These are phyloP conservation scores for Saccharomycopsis javanensis DNA, from an alignment of 805 yeast genomes.

Conservation along the genomic window DNA sequence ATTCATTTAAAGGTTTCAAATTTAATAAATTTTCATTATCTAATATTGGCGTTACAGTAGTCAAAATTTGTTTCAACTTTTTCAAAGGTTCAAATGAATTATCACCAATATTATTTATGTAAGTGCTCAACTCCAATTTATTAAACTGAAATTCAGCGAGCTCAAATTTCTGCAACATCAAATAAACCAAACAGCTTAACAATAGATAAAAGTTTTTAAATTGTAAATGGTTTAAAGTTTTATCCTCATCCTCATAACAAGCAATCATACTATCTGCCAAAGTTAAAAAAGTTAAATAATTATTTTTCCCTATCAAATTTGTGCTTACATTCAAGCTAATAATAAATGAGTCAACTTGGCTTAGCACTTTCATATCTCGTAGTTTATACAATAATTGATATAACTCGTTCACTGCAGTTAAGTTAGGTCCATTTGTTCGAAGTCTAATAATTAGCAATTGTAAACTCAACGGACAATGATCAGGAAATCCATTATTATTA, in stretches of 20 bases:
- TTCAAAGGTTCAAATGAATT: not conserved
- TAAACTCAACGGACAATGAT: slow-evolving; percentile 20
- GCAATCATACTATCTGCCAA: slow-evolving; percentile 20
- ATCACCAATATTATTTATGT: not conserved
- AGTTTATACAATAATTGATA: slow-evolving; percentile 14
- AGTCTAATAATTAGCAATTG: slow-evolving; percentile 22
- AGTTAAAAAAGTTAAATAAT: slow-evolving; percentile 23
- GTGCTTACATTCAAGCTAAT: slow-evolving; percentile 22
- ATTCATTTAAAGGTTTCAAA: slow-evolving; percentile 1
- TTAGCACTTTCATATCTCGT: slow-evolving; percentile 5
- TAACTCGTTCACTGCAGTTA: slow-evolving; percentile 17
- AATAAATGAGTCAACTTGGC: slow-evolving; percentile 8
- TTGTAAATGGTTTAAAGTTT: not conserved
- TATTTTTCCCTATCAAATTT: slow-evolving; percentile 24
- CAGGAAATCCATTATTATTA: slow-evolving; percentile 18
- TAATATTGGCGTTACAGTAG: slow-evolving; percentile 22
- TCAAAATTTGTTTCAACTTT: slow-evolving; percentile 18
- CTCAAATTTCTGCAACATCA: slow-evolving; percentile 23
- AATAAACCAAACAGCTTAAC: slow-evolving; percentile 20
- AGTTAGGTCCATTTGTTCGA: slow-evolving; percentile 22
- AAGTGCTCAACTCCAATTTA: not conserved
- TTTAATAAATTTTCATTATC: slow-evolving; percentile 18
- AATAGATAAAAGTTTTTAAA: slow-evolving; percentile 15
- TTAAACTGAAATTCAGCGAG: slow-evolving; percentile 9
- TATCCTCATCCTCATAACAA: not conserved